Percentiles rank a stretch among this genome's conserved stretches.
phyloP scores from a whole-genome alignment of 106 monocot genomes.

The Triglochin maritima region DNA sequence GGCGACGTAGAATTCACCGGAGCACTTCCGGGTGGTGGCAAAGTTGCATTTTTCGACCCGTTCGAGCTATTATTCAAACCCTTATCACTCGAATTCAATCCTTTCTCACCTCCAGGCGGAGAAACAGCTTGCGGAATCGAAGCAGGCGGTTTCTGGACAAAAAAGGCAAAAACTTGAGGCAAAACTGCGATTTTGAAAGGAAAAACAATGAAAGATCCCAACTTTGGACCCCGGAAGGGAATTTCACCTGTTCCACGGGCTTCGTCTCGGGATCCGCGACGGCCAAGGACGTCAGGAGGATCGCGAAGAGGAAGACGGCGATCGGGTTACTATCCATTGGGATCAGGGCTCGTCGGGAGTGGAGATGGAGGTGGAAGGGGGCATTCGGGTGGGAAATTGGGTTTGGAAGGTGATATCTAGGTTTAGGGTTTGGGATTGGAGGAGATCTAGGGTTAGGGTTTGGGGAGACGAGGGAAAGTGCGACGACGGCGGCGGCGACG shows the following conservation, averaged over 20 bases:
- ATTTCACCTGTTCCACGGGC: neutral
- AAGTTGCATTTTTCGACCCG: neutral
- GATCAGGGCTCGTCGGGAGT: neutral
- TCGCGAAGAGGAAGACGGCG: neutral
- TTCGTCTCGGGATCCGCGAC: neutral
- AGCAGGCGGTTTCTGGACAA: slow-evolving; percentile 2
- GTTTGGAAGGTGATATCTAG: neutral
- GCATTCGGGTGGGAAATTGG: neutral
- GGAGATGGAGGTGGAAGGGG: neutral
- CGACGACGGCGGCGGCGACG: neutral
- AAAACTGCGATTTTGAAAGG: neutral
- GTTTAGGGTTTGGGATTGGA: neutral
- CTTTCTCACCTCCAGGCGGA: neutral
- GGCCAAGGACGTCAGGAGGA: neutral
- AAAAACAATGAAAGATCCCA: neutral
- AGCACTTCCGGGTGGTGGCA: neutral
- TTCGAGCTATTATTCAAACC: too few species aligned
- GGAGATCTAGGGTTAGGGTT: neutral
- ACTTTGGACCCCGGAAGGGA: neutral
- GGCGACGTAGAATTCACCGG: neutral
- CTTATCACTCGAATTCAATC: too few species aligned
- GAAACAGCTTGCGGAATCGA: neutral
- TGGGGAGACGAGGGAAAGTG: neutral
- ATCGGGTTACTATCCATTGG: neutral
- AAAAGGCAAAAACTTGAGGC: neutral